Base-by-base conservation (phyloP, 805 yeast genomes). In the Starmerella apis region DNA sequence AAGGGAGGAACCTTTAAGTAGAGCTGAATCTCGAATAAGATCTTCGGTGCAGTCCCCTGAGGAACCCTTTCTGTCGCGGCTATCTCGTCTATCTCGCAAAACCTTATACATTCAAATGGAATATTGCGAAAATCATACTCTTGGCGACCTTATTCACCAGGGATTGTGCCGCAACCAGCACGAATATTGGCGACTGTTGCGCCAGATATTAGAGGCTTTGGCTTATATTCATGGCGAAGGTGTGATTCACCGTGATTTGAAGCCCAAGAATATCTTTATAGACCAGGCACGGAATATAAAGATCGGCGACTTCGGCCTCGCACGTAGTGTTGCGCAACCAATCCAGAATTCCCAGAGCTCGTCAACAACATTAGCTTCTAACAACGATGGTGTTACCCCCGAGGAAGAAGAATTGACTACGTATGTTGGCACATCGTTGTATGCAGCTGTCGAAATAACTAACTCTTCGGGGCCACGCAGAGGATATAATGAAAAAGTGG, bases 61-160 rank as follows among this genome's bases (percentile, higher is more conserved):
- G 23, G 35, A 24, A 27, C 10, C 33, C 2, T 14, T 53, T 9
- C 24, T 44, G 22, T 9, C 20, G 2, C 25, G 48, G 31, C n/a
- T 54, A 27, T 24, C 54, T 1, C 25, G 31, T 11, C 30, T 46
- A 24, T 38, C 51, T 9, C 46, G 38, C 16, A 83, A 88, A 47
- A 86, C 94, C 0, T 67, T 92, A 27, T 92, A 85, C 63, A 92
- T 92, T 57, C 99, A 92, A 63, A 92, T 92, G 99, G 98, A 92
- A 65, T 92, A 92, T 60, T 92, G 99, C 67, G 98, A 92, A 61
- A 92, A 90, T 62, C 86, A 85, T 51, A 90, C 99, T 0, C 67
- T 92, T 25, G 75, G 76, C 46, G 95, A 92, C 66, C 69, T 92
- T 53, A 90, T 92, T 43, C 76, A 78, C 36, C 85, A 81, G 50